Evolutionary conservation across 352 stramenopile genomes (phyloP).

Genomic region (Plasmopara halstedii): DNA sequence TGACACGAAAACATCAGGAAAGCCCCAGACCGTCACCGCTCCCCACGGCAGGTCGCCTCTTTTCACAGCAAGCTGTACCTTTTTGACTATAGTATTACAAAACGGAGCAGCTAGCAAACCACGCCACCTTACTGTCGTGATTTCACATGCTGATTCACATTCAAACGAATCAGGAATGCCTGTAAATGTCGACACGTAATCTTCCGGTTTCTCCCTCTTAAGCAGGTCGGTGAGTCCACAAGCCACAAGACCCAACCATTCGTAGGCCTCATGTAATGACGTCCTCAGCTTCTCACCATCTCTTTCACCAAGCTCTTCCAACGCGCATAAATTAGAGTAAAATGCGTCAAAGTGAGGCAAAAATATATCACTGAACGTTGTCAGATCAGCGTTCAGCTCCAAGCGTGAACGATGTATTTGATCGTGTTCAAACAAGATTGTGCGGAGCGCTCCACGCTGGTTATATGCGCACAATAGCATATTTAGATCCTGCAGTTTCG

Average conservation of each 20-base stretch:
- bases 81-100: constrained; percentile 43
- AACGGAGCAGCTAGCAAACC: constrained; percentile 59
- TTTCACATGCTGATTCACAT: constrained; percentile 22
- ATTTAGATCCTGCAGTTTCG: constrained; percentile 44
- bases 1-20: constrained; percentile 61
- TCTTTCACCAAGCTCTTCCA: constrained; percentile 1
- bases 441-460: constrained; percentile 44
- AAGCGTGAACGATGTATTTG: constrained; percentile 48
- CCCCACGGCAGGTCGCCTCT: constrained; percentile 49
- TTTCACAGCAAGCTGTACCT: constrained; percentile 38
- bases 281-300: constrained; percentile 21
- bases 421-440: constrained; percentile 65
- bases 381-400: constrained; percentile 45
- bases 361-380: constrained; percentile 37
- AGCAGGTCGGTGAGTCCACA: constrained; percentile 53
- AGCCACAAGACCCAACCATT: constrained; percentile 71
- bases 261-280: constrained; percentile 47
- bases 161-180: constrained; percentile 32
- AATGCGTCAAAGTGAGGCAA: constrained; percentile 49
- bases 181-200: constrained; percentile 76
- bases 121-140: constrained; percentile 65
- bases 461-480: constrained; percentile 78
- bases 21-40: constrained; percentile 72
- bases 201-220: constrained; percentile 39
- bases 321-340: constrained; percentile 18